Percentiles rank a stretch among this genome's conserved stretches.
Conservation (phyloP, 192 early-diverging fungal genomes). For the Podila verticillata region DNA sequence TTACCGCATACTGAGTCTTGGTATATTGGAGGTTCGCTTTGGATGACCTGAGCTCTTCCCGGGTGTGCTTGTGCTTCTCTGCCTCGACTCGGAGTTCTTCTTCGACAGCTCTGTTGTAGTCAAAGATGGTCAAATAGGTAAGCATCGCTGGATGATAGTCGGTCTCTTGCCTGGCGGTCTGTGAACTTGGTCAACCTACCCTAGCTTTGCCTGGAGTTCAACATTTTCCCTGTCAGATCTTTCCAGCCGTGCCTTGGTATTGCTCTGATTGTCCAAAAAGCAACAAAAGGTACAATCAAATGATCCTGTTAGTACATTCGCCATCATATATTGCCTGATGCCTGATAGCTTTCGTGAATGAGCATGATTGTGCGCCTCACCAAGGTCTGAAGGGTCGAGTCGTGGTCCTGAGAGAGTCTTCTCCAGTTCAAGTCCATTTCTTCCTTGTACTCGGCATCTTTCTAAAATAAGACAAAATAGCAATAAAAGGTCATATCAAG, state of each 20-base stretch:
- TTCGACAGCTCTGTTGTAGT: conserved; percentile 22
- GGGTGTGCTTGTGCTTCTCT: conserved; percentile 44
- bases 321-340: no score
- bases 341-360: neutral
- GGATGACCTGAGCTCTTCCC: conserved; percentile 58
- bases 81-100: conserved; percentile 39
- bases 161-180: neutral
- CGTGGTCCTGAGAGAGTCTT: conserved; percentile 35
- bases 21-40: conserved; percentile 61
- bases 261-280: conserved; percentile 1
- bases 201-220: conserved; percentile 16
- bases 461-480: conserved; percentile 9
- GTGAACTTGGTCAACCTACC: conserved; percentile 1
- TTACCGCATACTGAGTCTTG: conserved; percentile 62
- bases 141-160: no score
- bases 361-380: neutral
- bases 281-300: neutral
- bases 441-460: conserved; percentile 42
- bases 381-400: conserved; percentile 26
- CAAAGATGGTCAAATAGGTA: no score
- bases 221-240: conserved; percentile 29
- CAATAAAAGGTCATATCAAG: neutral
- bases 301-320: no score
- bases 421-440: conserved; percentile 52
- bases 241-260: conserved; percentile 29